Evolutionary conservation across 1,139 yeast genomes (phyloP), one percentile per base, ranked within the genome.

Genomic region (Saccharomycopsis hybrid): DNA sequence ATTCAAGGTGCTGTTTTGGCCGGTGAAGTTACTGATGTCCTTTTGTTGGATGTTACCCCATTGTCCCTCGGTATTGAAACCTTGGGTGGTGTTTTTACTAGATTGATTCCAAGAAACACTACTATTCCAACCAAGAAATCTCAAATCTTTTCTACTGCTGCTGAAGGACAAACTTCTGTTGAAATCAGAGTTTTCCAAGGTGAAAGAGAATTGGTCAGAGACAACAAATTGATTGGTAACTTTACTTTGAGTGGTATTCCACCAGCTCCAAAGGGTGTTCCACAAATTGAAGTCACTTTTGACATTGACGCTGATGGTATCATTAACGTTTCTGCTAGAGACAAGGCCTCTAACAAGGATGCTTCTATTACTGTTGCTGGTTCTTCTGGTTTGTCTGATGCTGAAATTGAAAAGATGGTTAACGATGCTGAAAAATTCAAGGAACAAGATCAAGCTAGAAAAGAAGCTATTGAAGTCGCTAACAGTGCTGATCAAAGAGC

Each of bases 151-250:
- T 90, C 97, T 48, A 92, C 98, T 64, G 97, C 97, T 59, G 95
- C 96, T 61, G 90, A 95, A 65, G 97, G 97, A 67, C 98, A 92
- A 78, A 90, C 97, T 55, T 88, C 97, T 60, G 97, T 92, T 60
- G 97, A 90, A 75, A 90, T 92, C 71, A 85, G 97, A 76, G 97
- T 92, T 53, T 92, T 87, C 96, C 97, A 92, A 78, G 98, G 98
- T 78, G 98, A 92, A 79, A 87, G 98, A 80, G 97, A 92, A 74
- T 83, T 92, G 66, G 96, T 94, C 65, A 85, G 96, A 76, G 97
- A 92, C 78, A 92, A 92, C 85, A 92, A 92, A 77, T 80, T 90
- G 71, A 90, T 92, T 70, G 98, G 98, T 72, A 90, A 92, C 85
- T 89, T 90, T 73, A 87, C 95, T 57, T 80, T 90, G 65, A 77